Evolutionary conservation across 2,329 filamentous ascomycete species (phyloP), one percentile per base, ranked within the genome.

Genomic region (Aspergillus flavus): DNA sequence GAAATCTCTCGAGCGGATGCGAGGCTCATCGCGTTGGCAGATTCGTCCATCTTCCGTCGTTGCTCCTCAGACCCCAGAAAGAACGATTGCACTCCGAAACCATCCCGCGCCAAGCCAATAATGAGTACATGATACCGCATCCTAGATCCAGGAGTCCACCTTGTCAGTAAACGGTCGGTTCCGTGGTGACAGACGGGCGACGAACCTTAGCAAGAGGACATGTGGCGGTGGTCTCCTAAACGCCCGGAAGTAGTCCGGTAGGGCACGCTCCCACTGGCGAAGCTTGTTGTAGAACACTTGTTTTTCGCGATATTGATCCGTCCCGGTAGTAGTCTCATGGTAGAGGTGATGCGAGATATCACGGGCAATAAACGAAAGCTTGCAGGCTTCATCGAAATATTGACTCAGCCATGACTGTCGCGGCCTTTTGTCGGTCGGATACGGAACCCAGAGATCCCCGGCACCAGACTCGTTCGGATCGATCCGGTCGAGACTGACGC

Each of bases 101-200:
- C 58, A 57, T 71, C 71, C 46, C 62, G 69, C 54, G 70, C 70
- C 12, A 75, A 61, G 50, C 66, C 73, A 28, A 75, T 75, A 4
- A 70, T 45, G 10, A 69, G 63, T 1, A 70, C 64, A 39, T 73
- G 63, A 39, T 73, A 74, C 11, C 72, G 69, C 65, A 73, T 73
- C 34, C 72, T 73, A 43, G 9, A 41, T 9, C 39, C 39, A 2
- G 12, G 5, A 16, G 12, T 23, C 11, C 48, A 26, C 26, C 16
- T 2, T 5, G 19, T 34, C 21, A 16, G 26, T 12, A 41, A 26
- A 50, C 19, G 16, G 21, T 4, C 7, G 3, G 4, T 6, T 19
- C 16, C 14, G 39, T n/a, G 30, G 21, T 54, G 30, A 10, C 19
- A 21, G 26, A 10, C 10, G n/a, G 3, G 12, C 4, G 2, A 64